Conservation (phyloP, 305 asterid genomes). For the Fraxinus baroniana region DNA sequence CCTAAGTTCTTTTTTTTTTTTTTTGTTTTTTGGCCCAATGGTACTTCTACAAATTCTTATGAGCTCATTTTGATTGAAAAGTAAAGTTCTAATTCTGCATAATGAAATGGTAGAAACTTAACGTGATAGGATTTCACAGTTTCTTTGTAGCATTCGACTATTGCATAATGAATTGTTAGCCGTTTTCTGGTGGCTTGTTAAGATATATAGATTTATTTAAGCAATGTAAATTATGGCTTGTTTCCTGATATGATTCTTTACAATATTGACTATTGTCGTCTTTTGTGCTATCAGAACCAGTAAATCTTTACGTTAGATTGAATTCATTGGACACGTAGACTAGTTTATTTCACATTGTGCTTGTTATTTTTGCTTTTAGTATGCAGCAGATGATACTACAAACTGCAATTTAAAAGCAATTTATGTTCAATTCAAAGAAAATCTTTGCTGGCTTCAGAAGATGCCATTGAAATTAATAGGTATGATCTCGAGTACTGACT, state of each 20-base stretch:
- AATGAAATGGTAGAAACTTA: background rate
- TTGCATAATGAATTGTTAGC: background rate
- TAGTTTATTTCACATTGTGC: background rate
- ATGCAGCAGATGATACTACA: conserved; percentile 7
- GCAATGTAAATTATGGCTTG: background rate
- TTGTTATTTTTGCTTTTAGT: background rate
- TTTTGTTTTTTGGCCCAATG: background rate
- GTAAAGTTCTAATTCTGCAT: background rate
- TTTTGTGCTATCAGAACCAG: background rate
- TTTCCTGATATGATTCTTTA: background rate
- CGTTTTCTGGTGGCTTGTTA: background rate
- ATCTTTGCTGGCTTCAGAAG: background rate
- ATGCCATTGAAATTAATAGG: background rate
- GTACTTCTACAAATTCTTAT: background rate
- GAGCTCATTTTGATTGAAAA: background rate
- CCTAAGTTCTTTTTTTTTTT: background rate
- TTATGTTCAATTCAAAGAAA: background rate
- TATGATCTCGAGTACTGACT: background rate
- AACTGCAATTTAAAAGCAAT: background rate
- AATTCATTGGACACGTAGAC: background rate
- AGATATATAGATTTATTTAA: background rate
- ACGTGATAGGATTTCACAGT: background rate
- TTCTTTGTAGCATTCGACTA: background rate
- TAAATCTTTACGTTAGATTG: background rate
- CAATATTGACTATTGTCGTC: background rate